Evolutionary conservation across 805 yeast genomes (phyloP), one percentile per base, ranked within the genome.

Genomic region (Yamadazyma akitaensis): DNA sequence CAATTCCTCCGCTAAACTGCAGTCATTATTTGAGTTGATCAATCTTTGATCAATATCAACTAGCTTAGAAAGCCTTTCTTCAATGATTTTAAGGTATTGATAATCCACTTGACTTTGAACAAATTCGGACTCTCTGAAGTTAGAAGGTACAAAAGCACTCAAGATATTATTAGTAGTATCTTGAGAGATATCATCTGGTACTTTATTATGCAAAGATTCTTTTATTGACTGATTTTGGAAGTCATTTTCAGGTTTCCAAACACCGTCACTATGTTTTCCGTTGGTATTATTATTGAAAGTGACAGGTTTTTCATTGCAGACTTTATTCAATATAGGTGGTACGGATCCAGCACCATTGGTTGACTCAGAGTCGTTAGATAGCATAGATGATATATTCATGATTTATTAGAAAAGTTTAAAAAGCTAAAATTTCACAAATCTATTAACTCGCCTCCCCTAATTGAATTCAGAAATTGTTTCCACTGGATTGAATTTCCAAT

Each of bases 351-450:
- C 26, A 21, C 43, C 43, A 18, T 24, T 26, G 28, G 46, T 32
- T 34, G 44, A 13, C 25, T 40, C 46, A 17, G 49, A 51, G 47
- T 63, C 67, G 42, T 49, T 56, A 24, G 70, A 60, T 54, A 67
- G 59, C 63, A 67, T 67, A 24, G 70, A 65, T 13, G 70, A 64
- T 37, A 66, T 65, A 51, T 66, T 64, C 71, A 66, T 66, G 38
- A 19, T 41, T 41, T 41, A 10, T 16, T n/a, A 32, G 33, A 17
- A 21, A 41, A 31, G 12, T 31, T 5, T 5, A 19, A 40, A 13
- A 19, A 40, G 18, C 26, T 33, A 32, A 41, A 31, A 19, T 33
- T 41, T 41, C 37, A 41, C 32, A 38, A 38, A 38, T 38, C 33
- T 26, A 37, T 14, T 38, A 19, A 32, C 43, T 41, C 43, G 43